These are phyloP conservation scores for Apiosordaria backusii DNA, from an alignment of 495 filamentous ascomycete species.

Conservation along the genomic window DNA sequence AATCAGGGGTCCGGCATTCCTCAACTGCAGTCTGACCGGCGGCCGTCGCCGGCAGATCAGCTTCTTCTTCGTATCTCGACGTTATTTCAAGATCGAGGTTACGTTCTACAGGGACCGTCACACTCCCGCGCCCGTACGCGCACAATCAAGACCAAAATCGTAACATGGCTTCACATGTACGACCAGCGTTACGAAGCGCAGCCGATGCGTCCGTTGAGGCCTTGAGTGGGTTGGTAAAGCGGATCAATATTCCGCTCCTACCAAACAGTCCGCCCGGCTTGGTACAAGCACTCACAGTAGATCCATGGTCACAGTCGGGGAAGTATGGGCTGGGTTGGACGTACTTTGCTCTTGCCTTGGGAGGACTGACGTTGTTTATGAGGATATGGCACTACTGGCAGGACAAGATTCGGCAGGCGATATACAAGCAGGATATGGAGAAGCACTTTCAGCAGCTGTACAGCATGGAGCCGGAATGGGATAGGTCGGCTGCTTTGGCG, in stretches of 20 bases:
- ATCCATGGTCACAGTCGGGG: slow-evolving; percentile 75
- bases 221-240: slow-evolving; percentile 55
- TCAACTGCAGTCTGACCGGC: slow-evolving; percentile 24
- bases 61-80: neutral
- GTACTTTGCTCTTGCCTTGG: slow-evolving; percentile 73
- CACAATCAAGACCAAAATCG: neutral
- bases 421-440: slow-evolving; percentile 70
- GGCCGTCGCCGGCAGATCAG: slow-evolving; percentile 3
- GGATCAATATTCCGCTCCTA: slow-evolving; percentile 69
- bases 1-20: slow-evolving; percentile 45
- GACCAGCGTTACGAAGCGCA: slow-evolving; percentile 22
- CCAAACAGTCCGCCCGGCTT: slow-evolving; percentile 66
- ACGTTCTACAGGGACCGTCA: slow-evolving; percentile 2
- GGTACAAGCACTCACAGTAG: slow-evolving; percentile 67
- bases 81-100: neutral
- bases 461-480: slow-evolving; percentile 55
- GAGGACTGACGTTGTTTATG: slow-evolving; percentile 59
- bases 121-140: slow-evolving; percentile 9
- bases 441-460: slow-evolving; percentile 53
- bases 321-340: slow-evolving; percentile 88
- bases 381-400: slow-evolving; percentile 81
- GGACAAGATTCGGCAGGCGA: slow-evolving; percentile 80
- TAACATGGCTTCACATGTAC: slow-evolving; percentile 30
- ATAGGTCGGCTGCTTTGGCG: slow-evolving; percentile 62
- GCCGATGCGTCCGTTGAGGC: slow-evolving; percentile 27